Evolutionary conservation across 1,284 basidiomycete genomes (phyloP).

Genomic region (Apiotrichum akiyoshidainum): DNA sequence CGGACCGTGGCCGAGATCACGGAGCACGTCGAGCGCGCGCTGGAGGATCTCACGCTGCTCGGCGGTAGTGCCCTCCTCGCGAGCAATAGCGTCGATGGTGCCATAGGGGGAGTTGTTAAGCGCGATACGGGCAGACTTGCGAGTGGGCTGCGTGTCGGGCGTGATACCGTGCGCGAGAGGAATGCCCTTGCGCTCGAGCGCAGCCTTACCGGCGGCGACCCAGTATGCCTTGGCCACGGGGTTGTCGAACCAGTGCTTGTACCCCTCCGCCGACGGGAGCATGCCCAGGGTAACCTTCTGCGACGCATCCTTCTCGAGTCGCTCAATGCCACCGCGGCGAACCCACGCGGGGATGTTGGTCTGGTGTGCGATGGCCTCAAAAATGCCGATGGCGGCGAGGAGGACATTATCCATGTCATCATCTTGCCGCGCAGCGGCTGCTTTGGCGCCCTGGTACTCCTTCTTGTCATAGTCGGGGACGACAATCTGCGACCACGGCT

Average conservation of each 20-base stretch:
- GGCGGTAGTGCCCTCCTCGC: not conserved
- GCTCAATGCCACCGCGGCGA: constrained; percentile 37
- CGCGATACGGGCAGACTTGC: not conserved
- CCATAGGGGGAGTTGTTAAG: not conserved
- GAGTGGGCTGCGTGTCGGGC: not conserved
- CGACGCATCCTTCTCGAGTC: not conserved
- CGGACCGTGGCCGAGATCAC: not conserved
- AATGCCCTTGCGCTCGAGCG: constrained; percentile 35
- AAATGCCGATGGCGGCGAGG: constrained; percentile 47
- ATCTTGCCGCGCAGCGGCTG: not conserved
- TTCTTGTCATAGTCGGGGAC: constrained; percentile 43
- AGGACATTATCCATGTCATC: constrained; percentile 37
- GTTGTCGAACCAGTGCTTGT: constrained; percentile 36
- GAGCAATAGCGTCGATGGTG: not conserved
- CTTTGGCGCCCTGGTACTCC: constrained; percentile 15
- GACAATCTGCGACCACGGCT: constrained; percentile 49
- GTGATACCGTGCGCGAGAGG: constrained; percentile 26
- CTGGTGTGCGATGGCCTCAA: constrained; percentile 37
- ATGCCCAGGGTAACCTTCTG: constrained; percentile 19
- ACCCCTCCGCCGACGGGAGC: constrained; percentile 33
- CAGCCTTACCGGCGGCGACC: constrained; percentile 30
- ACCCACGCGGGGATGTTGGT: constrained; percentile 47
- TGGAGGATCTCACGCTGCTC: not conserved
- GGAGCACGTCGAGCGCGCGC: not conserved
- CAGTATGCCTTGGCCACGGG: constrained; percentile 20